Evolutionary conservation across 2,329 filamentous ascomycete species (phyloP).

Genomic region (Tolypocladium ovalisporum): DNA sequence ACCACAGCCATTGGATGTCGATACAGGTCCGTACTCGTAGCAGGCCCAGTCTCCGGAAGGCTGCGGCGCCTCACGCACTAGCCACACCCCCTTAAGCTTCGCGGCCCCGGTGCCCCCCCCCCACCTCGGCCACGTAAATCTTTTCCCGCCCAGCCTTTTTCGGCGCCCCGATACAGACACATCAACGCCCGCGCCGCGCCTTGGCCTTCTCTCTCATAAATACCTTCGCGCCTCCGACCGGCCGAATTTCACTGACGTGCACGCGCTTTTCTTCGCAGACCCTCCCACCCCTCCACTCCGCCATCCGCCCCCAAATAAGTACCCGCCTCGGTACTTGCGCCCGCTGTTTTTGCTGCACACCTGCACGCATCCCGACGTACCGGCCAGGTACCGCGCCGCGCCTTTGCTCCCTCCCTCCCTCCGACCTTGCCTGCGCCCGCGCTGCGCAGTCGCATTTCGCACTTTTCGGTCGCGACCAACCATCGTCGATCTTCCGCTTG

Average conservation of each 20-base stretch:
- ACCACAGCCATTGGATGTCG: no score
- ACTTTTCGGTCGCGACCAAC: slow-evolving; percentile 6
- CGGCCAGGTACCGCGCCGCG: background rate
- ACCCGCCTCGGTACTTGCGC: slow-evolving; percentile 7
- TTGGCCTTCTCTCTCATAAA: slow-evolving; percentile 32
- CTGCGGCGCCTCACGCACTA: background rate
- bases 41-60: no score
- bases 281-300: slow-evolving; percentile 16
- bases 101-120: slow-evolving; percentile 1
- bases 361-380: background rate
- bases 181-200: slow-evolving; percentile 20
- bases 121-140: slow-evolving; percentile 22
- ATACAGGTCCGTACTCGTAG: no score
- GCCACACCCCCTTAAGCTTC: slow-evolving; percentile 5
- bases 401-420: background rate
- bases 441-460: background rate
- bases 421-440: background rate
- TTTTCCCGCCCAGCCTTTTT: slow-evolving; percentile 19
- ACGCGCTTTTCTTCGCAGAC: slow-evolving; percentile 34
- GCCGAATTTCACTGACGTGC: slow-evolving; percentile 32
- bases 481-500: no score
- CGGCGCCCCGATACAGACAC: slow-evolving; percentile 26
- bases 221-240: slow-evolving; percentile 33
- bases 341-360: background rate
- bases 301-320: slow-evolving; percentile 9